Base-by-base conservation (phyloP, 495 filamentous ascomycete genomes). In the Podospora pseudoanserina region DNA sequence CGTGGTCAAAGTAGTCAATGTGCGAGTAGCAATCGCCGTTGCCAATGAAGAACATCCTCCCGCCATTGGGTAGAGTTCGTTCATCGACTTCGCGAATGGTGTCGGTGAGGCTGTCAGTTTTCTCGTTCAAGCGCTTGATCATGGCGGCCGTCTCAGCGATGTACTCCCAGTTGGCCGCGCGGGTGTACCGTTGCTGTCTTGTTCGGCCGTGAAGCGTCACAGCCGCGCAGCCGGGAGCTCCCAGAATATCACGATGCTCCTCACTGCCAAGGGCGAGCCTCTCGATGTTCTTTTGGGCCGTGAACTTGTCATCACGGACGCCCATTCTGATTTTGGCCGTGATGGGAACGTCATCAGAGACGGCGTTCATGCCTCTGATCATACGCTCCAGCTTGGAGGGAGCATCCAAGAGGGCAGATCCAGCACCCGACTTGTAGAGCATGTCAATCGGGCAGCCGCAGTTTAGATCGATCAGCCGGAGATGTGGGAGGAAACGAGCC, bases 21-120 rank as follows among this genome's bases (percentile, higher is more conserved):
- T 97, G 93, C 2, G 94, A 97, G 79, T 91, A 97, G 79, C 92
- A 93, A 78, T 99, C 95, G 57, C 95, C 95, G 75, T 99, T 99
- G 70, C 96, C 95, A 60, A 98, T 80, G 81, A 99, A 97, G 79
- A 91, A 98, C 32, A 93, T 85, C 60, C 84, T 84, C 1, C 84
- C 86, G 34, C 88, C 86, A 15, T 90, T 86, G 44, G 82, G 75
- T 53, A 84, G 77, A 2, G 83, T 86, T 64, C 87, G 83, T 53
- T 82, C 85, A 69, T 99, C 95, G 0, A 91, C 83, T 72, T 92
- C 92, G 15, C 81, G 80, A 55, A 89, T 83, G 2, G 96, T 99
- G 75, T 99, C 95, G 3, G 85, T 82, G 13, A 89, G 70, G 0
- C 77, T 77, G 68, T 88, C 85, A 16, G 80, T 85, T 74, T 88